Conservation (phyloP, 768 basidiomycete genomes). For the Suillus spraguei region DNA sequence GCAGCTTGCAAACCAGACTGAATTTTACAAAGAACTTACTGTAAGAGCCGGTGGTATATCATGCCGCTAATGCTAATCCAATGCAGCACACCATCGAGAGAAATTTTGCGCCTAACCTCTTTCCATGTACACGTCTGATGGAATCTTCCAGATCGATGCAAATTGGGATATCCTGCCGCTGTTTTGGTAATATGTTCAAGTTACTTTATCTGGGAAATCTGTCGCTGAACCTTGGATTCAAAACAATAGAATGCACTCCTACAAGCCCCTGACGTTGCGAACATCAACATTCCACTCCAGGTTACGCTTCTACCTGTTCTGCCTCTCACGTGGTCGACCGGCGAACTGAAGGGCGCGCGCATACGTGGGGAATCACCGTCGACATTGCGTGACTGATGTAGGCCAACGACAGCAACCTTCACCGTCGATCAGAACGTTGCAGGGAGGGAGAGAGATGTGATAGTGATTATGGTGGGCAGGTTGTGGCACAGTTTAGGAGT, state of each 20-base stretch:
- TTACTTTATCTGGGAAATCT: background rate
- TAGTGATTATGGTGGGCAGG: slow-evolving; percentile 36
- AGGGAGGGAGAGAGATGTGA: slow-evolving; percentile 41
- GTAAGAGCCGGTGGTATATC: slow-evolving; percentile 38
- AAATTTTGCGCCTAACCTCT: slow-evolving; percentile 66
- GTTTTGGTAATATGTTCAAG: slow-evolving; percentile 50
- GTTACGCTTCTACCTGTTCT: slow-evolving; percentile 68
- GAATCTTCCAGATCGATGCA: slow-evolving; percentile 79
- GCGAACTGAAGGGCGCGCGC: slow-evolving; percentile 63
- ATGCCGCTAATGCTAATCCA: slow-evolving; percentile 6
- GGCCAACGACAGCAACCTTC: slow-evolving; percentile 37
- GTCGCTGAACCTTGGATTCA: background rate
- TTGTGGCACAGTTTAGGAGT: slow-evolving; percentile 34
- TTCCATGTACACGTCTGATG: slow-evolving; percentile 59
- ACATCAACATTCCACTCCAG: slow-evolving; percentile 47
- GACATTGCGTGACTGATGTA: slow-evolving; percentile 47
- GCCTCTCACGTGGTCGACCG: slow-evolving; percentile 61
- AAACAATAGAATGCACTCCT: slow-evolving; percentile 54
- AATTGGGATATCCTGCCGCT: slow-evolving; percentile 72
- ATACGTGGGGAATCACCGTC: slow-evolving; percentile 65
- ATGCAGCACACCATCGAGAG: slow-evolving; percentile 58
- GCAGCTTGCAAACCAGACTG: slow-evolving; percentile 56
- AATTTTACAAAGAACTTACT: slow-evolving; percentile 67
- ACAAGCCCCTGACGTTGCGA: slow-evolving; percentile 70
- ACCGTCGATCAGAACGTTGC: slow-evolving; percentile 39